phyloP scores from a whole-genome alignment of 139 green algal species.

The Volvox reticuliferus region DNA sequence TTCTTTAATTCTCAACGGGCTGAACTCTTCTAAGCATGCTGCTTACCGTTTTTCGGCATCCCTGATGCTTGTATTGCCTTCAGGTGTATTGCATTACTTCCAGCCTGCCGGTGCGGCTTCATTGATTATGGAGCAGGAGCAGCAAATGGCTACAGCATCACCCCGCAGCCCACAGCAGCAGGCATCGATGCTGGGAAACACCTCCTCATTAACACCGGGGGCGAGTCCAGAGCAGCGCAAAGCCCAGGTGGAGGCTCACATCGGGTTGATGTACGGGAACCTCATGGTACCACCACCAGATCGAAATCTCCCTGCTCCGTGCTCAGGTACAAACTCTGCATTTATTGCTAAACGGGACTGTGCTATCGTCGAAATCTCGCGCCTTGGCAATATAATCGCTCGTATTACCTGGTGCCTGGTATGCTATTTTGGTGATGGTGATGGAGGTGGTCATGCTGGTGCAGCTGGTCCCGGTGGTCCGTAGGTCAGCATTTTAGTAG shows the following conservation, averaged over 20 bases:
- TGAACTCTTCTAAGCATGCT: too few species aligned
- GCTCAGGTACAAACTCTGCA: background rate
- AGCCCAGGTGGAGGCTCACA: slow-evolving; percentile 26
- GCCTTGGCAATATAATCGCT: too few species aligned
- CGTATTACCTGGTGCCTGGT: too few species aligned
- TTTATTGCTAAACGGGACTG: too few species aligned
- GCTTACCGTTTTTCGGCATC: too few species aligned
- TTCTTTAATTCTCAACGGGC: too few species aligned
- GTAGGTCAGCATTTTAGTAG: too few species aligned
- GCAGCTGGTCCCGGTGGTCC: too few species aligned
- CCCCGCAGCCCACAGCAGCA: background rate
- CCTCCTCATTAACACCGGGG: background rate
- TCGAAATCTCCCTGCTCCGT: slow-evolving; percentile 11
- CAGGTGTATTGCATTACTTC: slow-evolving; percentile 33
- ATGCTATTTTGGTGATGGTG: too few species aligned
- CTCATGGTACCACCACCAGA: slow-evolving; percentile 15
- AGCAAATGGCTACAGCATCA: background rate
- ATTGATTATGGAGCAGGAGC: background rate
- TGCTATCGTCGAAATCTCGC: too few species aligned
- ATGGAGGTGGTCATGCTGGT: too few species aligned
- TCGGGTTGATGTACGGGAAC: slow-evolving; percentile 21
- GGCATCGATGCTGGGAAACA: too few species aligned
- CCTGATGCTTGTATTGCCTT: background rate
- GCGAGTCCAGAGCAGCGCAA: slow-evolving; percentile 16
- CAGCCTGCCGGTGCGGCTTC: slow-evolving; percentile 26